Evolutionary conservation across 768 basidiomycete genomes (phyloP).

Genomic region (Peribolospora kevripleyi): DNA sequence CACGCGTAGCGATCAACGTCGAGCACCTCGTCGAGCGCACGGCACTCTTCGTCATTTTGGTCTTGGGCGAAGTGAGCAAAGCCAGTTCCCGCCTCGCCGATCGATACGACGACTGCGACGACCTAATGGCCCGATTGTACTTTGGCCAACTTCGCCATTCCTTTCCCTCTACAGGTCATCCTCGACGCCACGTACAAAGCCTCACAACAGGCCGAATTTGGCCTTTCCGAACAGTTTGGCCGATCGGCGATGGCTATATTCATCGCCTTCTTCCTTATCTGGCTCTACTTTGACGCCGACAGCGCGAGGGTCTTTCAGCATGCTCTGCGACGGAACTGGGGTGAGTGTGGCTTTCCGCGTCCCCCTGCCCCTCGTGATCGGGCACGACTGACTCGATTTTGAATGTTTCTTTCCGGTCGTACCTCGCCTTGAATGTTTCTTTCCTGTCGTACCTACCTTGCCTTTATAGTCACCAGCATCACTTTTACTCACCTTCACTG

Average conservation of each 20-base stretch:
- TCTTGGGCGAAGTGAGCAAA: conserved; percentile 1
- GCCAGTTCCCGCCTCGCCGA: too few species aligned
- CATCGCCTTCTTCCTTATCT: conserved; percentile 3
- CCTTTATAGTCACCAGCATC: conserved; percentile 3
- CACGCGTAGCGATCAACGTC: not conserved
- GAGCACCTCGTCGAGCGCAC: not conserved
- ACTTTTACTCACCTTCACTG: conserved; percentile 12
- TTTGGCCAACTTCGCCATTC: too few species aligned
- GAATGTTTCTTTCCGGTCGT: not conserved
- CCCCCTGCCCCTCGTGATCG: not conserved
- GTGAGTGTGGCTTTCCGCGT: not conserved
- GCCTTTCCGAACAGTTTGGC: not conserved
- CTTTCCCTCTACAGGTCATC: too few species aligned
- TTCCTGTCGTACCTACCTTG: not conserved
- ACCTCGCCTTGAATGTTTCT: not conserved
- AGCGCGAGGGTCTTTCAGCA: conserved; percentile 1
- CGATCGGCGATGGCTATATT: conserved; percentile 5
- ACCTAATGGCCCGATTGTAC: too few species aligned
- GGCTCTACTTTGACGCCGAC: conserved; percentile 6
- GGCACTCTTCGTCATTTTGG: not conserved
- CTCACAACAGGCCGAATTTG: too few species aligned
- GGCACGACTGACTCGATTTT: not conserved
- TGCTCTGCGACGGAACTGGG: conserved; percentile 4
- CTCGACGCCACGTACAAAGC: too few species aligned
- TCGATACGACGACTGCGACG: too few species aligned